Evolutionary conservation across 257 asterid species (phyloP).

Genomic region (Hygrophila difformis): DNA sequence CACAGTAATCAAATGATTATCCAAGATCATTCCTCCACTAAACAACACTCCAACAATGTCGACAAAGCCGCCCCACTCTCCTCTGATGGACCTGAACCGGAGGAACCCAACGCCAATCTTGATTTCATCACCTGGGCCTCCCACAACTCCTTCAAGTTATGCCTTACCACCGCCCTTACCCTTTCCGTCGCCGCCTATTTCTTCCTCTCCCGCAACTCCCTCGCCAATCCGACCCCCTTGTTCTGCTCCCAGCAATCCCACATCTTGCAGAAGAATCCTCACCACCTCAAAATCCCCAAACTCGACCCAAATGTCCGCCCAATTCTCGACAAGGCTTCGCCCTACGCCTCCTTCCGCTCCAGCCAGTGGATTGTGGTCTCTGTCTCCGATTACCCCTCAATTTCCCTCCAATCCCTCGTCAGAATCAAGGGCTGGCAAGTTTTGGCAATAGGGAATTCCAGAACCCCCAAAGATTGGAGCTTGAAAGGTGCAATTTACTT

Average conservation of each 20-base stretch:
- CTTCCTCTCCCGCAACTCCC: conserved; percentile 55
- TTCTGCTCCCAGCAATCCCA: conserved; percentile 71
- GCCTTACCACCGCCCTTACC: conserved; percentile 42
- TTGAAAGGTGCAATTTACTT: conserved; percentile 77
- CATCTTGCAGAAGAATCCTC: conserved; percentile 54
- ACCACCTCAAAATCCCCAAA: conserved; percentile 59
- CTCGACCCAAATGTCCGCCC: conserved; percentile 57
- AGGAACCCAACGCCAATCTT: too few relatives aligned
- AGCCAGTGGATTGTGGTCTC: conserved; percentile 93
- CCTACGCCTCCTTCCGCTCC: conserved; percentile 59
- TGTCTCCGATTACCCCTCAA: conserved; percentile 76
- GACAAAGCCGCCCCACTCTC: too few relatives aligned
- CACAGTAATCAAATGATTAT: too few relatives aligned
- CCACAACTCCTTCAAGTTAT: conserved; percentile 61
- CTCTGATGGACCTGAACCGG: too few relatives aligned
- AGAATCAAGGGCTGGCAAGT: conserved; percentile 85
- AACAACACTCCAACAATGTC: too few relatives aligned
- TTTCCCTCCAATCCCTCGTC: conserved; percentile 35
- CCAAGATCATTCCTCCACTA: too few relatives aligned
- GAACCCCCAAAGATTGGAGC: conserved; percentile 80
- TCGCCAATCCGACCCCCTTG: conserved; percentile 57
- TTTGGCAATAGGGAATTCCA: conserved; percentile 86
- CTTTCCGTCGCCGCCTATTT: conserved; percentile 66
- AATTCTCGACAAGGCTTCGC: conserved; percentile 50
- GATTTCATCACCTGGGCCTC: conserved; percentile 58